These are phyloP conservation scores for Podospora bellae-mahoneyi DNA, from an alignment of 495 filamentous ascomycete species.

Conservation along the genomic window DNA sequence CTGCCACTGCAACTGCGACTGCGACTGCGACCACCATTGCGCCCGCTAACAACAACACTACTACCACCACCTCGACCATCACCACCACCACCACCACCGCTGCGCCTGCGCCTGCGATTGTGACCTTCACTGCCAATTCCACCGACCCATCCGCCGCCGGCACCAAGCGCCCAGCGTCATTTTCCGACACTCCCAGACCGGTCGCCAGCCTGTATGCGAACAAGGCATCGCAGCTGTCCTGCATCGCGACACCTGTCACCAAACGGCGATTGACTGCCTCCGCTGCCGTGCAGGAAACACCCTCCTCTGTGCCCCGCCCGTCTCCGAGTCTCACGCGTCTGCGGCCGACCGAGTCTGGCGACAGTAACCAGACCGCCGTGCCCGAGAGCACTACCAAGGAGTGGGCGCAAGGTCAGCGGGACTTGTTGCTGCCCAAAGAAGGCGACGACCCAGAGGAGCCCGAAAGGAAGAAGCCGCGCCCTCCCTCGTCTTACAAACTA, in stretches of 20 bases:
- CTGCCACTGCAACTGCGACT: constrained; percentile 5
- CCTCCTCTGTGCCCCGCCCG: constrained; percentile 13
- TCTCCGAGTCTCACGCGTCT: constrained; percentile 18
- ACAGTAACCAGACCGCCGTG: constrained; percentile 22
- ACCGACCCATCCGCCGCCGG: constrained; percentile 12
- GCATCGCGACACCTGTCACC: constrained; percentile 24
- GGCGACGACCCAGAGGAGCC: constrained; percentile 30
- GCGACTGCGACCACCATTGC: constrained; percentile 7
- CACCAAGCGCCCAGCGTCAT: constrained; percentile 42
- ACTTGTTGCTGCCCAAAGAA: constrained; percentile 38
- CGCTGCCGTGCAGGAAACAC: constrained; percentile 13
- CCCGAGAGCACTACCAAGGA: constrained; percentile 29
- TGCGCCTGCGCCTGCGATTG: constrained; percentile 1
- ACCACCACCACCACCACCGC: constrained; percentile 16
- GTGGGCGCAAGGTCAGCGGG: constrained; percentile 39
- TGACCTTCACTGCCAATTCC: constrained; percentile 12
- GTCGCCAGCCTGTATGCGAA: constrained; percentile 26
- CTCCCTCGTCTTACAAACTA: constrained; percentile 43
- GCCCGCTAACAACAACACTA: constrained; percentile 1
- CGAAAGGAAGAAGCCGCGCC: constrained; percentile 43
- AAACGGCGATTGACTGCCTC: constrained; percentile 29
- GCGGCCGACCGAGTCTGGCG: constrained; percentile 14
- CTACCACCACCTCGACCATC: constrained; percentile 8
- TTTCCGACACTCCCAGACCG: constrained; percentile 32
- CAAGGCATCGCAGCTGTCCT: constrained; percentile 18